Percentiles rank a stretch among this genome's conserved stretches.
Conservation (phyloP, 352 stramenopile genomes). For the Pythium sp. region DNA sequence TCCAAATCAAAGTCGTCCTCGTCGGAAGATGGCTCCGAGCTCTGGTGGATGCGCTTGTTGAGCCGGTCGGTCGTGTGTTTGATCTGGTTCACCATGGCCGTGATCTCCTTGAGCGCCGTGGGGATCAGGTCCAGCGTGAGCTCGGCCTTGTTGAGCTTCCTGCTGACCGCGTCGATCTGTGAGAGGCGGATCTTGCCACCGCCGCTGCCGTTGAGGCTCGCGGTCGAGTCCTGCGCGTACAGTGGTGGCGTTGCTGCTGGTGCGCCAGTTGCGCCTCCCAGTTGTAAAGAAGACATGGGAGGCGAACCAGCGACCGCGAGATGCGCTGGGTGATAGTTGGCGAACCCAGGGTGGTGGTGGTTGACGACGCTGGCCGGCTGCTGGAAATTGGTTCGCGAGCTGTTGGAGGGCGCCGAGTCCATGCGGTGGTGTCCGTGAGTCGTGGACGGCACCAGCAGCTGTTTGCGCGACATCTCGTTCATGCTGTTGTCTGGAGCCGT, state of each 20-base stretch:
- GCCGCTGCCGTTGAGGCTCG: conserved; percentile 5
- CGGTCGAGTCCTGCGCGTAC: conserved; percentile 4
- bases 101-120: conserved; percentile 59
- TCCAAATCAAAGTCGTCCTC: conserved; percentile 52
- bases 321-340: neutral
- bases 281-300: neutral
- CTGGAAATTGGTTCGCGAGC: neutral
- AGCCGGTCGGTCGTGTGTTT: conserved; percentile 60
- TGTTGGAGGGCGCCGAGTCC: neutral
- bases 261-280: neutral
- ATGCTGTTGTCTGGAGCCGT: neutral
- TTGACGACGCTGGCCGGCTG: neutral
- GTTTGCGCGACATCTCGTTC: neutral
- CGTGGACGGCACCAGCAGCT: conserved; percentile 4
- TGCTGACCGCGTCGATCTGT: conserved; percentile 44
- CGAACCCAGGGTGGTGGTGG: neutral
- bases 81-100: conserved; percentile 68
- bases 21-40: conserved; percentile 30
- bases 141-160: conserved; percentile 55
- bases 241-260: neutral
- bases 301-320: neutral
- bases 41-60: conserved; percentile 40
- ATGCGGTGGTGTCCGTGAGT: neutral
- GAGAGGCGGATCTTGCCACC: conserved; percentile 19
- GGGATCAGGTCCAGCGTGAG: conserved; percentile 53